These are phyloP conservation scores for Aspergillus intermedius DNA, from an alignment of 2,329 filamentous ascomycete species.

Conservation along the genomic window DNA sequence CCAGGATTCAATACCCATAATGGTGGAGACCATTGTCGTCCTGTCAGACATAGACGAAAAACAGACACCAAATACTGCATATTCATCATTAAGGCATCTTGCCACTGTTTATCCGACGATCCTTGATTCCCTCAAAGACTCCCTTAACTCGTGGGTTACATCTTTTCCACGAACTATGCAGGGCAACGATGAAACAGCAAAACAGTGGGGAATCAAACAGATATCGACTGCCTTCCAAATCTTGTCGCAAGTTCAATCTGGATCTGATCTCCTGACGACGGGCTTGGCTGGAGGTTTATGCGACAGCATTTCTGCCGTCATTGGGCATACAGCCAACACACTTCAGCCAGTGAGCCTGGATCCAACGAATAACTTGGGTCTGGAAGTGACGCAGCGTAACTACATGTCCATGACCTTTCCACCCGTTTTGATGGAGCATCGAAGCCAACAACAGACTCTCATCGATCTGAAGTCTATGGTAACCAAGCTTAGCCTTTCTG, in stretches of 20 bases:
- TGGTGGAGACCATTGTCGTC: slow-evolving; percentile 75
- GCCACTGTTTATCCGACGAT: slow-evolving; percentile 57
- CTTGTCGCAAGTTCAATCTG: slow-evolving; percentile 55
- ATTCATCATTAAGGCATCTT: slow-evolving; percentile 51
- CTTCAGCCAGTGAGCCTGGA: slow-evolving; percentile 23
- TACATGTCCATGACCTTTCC: slow-evolving; percentile 42
- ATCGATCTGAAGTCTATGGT: slow-evolving; percentile 54
- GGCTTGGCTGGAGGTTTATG: slow-evolving; percentile 53
- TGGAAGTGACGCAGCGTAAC: slow-evolving; percentile 21
- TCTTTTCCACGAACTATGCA: slow-evolving; percentile 79
- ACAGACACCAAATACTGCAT: slow-evolving; percentile 30
- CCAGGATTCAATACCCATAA: slow-evolving; percentile 59
- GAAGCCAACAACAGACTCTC: slow-evolving; percentile 62
- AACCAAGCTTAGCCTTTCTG: slow-evolving; percentile 47
- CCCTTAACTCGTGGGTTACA: slow-evolving; percentile 72
- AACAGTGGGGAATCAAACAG: slow-evolving; percentile 65
- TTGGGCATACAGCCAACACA: slow-evolving; percentile 29
- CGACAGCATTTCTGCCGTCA: slow-evolving; percentile 59
- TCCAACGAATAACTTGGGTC: slow-evolving; percentile 14
- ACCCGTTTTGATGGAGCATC: slow-evolving; percentile 56
- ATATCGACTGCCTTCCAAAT: slow-evolving; percentile 67
- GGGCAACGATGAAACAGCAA: slow-evolving; percentile 70
- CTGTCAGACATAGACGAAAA: slow-evolving; percentile 51
- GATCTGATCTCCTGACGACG: slow-evolving; percentile 24
- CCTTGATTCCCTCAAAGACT: slow-evolving; percentile 59